Evolutionary conservation across 108 stramenopile species (phyloP), one percentile per base, ranked within the genome.

Genomic region (Pseudonitzschia delicatissima): DNA sequence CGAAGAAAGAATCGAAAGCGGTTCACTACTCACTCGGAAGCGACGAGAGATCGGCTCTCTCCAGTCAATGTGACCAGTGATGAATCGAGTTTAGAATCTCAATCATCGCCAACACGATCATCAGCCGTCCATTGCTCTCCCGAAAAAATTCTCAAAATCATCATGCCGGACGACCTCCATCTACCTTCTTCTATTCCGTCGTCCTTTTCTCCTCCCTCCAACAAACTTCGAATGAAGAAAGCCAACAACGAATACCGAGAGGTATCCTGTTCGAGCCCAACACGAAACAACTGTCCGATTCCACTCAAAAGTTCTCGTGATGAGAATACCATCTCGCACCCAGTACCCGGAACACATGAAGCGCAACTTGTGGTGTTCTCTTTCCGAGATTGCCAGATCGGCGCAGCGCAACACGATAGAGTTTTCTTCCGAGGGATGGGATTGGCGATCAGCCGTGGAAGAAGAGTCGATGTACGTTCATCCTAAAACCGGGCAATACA

Each of bases 351-450:
- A 65, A 28, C 34, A 29, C n/a, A 66, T 70, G 48, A 70, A 70
- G 34, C 28, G 50, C 18, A 44, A 28, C 26, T 57, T 77, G 44
- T 77, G 76, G 76, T 35, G 55, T 28, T 47, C 60, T 37, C 42
- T 70, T 29, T 25, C 48, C 5, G 69, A 66, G 44, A 65, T 77
- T 21, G 25, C 58, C 15, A 37, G 37, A 29, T 70, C 60, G 32
- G 76, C 76, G 3, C 45, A 63, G 13, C 57, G 76, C 18, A 77
- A 77, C 45, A 64, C 69, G 5, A 66, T 77, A 25, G 76, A 69
- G 32, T 77, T 60, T 47, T 52, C 68, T 4, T 48, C 76, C 18
- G 76, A 77, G 20, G 76, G 76, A 44, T 77, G 61, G 51, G 76
- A 77, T 32, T 77, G 76, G 69, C 44, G 76, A 21, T 29, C 49